Conservation (phyloP, 306 rosid genomes). For the Cucumis cinereus region DNA sequence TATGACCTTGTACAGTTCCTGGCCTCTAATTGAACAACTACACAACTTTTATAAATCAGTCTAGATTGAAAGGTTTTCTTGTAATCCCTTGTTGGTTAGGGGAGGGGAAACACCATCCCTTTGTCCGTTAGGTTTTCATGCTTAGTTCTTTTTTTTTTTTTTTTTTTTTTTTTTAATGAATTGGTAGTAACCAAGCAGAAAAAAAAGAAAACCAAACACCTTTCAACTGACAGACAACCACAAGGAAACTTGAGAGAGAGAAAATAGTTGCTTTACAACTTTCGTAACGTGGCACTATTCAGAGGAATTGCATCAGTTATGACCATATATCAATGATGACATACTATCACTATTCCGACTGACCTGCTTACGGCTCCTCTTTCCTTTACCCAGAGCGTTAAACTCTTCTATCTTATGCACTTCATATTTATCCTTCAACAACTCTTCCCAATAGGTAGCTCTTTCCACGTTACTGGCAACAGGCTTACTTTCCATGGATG, state of each 20-base stretch:
- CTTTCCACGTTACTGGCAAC: slow-evolving; percentile 40
- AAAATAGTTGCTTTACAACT: background rate
- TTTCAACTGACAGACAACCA: background rate
- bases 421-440: slow-evolving; percentile 71
- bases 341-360: background rate
- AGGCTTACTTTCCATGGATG: slow-evolving; percentile 29
- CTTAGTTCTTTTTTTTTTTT: too few species aligned
- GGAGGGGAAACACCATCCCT: too few species aligned
- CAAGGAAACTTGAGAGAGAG: background rate
- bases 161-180: too few species aligned
- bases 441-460: slow-evolving; percentile 85
- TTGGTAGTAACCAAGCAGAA: background rate
- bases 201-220: background rate
- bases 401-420: slow-evolving; percentile 87
- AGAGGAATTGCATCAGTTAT: background rate
- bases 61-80: too few species aligned
- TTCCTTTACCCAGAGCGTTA: slow-evolving; percentile 86
- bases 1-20: too few species aligned
- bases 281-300: background rate
- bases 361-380: slow-evolving; percentile 92
- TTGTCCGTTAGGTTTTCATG: too few species aligned
- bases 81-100: too few species aligned
- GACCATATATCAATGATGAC: background rate
- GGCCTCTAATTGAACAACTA: too few species aligned
- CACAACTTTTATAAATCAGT: too few species aligned